phyloP scores from a whole-genome alignment of 768 basidiomycete genomes.

The Pleurotus ostreatus region DNA sequence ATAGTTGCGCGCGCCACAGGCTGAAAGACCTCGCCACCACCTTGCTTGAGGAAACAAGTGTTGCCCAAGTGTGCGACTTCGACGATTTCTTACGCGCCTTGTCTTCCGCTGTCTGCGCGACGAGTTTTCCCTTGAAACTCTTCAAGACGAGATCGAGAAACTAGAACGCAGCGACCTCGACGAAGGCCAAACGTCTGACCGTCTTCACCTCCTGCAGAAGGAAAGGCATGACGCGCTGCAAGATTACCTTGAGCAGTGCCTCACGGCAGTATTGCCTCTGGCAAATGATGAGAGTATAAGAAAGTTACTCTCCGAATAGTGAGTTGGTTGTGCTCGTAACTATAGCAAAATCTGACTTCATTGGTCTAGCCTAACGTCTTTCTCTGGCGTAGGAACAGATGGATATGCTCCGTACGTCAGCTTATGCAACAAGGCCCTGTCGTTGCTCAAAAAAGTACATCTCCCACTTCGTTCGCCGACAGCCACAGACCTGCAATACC shows the following conservation, averaged over 20 bases:
- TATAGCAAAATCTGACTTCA: neutral
- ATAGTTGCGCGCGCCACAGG: no score
- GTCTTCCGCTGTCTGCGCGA: neutral
- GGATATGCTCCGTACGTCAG: neutral
- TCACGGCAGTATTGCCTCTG: neutral
- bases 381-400: neutral
- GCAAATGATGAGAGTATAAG: neutral
- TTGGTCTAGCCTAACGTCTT: neutral
- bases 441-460: neutral
- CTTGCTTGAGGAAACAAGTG: neutral
- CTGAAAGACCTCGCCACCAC: neutral
- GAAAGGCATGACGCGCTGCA: neutral
- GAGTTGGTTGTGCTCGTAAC: neutral
- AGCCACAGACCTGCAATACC: neutral
- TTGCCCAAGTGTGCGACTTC: neutral
- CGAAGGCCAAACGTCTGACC: neutral
- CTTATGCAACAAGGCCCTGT: slow-evolving; percentile 1
- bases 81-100: neutral
- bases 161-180: neutral
- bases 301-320: neutral
- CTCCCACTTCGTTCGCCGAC: neutral
- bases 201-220: neutral
- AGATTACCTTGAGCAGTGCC: neutral
- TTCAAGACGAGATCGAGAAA: neutral
- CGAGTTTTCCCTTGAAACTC: neutral